Base-by-base conservation (phyloP, 2,329 filamentous ascomycete genomes). In the Colletotrichum tropicale region DNA sequence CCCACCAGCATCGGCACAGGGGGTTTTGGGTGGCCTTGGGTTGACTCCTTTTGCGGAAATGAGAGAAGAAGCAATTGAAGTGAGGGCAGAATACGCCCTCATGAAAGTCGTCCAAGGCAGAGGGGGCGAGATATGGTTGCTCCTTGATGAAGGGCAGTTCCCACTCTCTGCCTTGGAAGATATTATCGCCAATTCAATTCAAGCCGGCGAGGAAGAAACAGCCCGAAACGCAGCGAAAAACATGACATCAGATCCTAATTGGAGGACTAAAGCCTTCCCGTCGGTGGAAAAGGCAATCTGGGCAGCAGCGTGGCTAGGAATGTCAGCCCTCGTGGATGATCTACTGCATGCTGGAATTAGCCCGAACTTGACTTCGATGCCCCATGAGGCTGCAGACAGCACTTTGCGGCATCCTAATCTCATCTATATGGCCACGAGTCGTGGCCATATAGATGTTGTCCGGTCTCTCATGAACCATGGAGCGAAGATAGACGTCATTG, bases 181-280 rank as follows among this genome's bases (percentile, higher is more conserved):
- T 21, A 52, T 52, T 52, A 6, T 52, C 43, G n/a, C 43, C n/a
- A 52, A n/a, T 6, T 52, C n/a, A 1, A 52, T 52, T 52, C n/a
- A 21, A 52, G 43, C 43, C 2, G 43, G 6, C 0, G n/a, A 52
- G 2, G 43, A 52, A 52, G n/a, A 21, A 52, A 52, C n/a, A 52
- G 43, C 43, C 12, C 3, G 43, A 0, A 52, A 52, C 13, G 43
- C n/a, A 52, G 43, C 43, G 0, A 1, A 1, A 52, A 8, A 1
- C 6, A 52, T 52, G 21, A 3, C 2, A 52, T 21, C 10, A 52
- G 43, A 52, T 1, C 0, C n/a, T 0, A 13, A 52, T 52, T 52
- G 43, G 43, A 52, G 12, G 3, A 0, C 1, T 2, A 52, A 21
- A 13, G 43, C n/a, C 43, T 52, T 52, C 6, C 13, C 43, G 6